Evolutionary conservation across 2,329 filamentous ascomycete genomes (phyloP), one percentile per base, ranked within the genome.

Genomic region (Stemphylium vesicarium): DNA sequence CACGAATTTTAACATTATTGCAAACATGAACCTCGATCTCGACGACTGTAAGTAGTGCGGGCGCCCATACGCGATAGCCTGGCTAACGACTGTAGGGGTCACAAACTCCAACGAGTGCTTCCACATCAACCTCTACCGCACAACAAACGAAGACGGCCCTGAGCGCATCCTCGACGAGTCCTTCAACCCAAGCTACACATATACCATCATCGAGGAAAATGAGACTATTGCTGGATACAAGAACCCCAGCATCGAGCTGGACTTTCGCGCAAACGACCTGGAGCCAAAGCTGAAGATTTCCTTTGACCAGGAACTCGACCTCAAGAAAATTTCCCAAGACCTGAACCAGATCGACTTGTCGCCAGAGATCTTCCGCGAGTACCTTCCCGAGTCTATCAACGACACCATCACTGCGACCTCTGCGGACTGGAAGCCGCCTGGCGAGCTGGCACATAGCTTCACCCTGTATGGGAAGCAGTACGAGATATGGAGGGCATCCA

Each of bases 141-240:
- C 69, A 7, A 54, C 40, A 38, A 48, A 59, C 32, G 42, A 63
- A 32, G 56, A 50, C 53, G 57, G 65, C 33, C 54, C 56, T 10
- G 52, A 66, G 55, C 66, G 58, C 46, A 63, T 60, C 70, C 84
- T 85, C 84, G 65, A 84, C 82, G 29, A 78, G 88, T 64, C 85
- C 24, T 98, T 99, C 75, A 83, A 91, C 57, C 96, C 95, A 0
- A 85, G 85, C 70, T 96, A 93, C 74, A 97, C 94, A 15, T 96
- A 98, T 75, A 81, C 91, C 1, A 89, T 99, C 60, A 97, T 98
- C 65, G 92, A 92, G 68, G 89, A 98, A n/a, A 88, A 95, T 8
- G 92, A 99, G 76, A 85, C 84, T 26, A 94, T 98, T 61, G 93
- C 96, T 66, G 94, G 94, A 33, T 96, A 97, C 80, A 88, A 92